Base-by-base conservation (phyloP, 2,329 filamentous ascomycete genomes). In the Laburnicola sp. region DNA sequence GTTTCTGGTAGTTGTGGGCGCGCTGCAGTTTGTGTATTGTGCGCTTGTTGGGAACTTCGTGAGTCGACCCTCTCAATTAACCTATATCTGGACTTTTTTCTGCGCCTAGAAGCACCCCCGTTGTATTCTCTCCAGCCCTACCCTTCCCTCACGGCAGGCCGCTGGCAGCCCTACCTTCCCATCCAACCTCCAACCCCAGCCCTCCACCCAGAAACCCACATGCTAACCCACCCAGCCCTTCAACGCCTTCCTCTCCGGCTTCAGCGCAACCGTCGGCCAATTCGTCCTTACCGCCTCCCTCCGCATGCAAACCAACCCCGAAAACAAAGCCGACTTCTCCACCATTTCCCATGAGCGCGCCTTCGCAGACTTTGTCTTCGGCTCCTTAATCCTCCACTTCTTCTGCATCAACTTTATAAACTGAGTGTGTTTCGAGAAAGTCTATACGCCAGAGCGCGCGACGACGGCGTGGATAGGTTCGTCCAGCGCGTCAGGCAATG, bases 401-500 rank as follows among this genome's bases (percentile, higher is more conserved):
- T 99, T 99, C 82, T 97, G 92, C 77, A 86, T 97, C 73, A 99
- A 99, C 82, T 99, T 99, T 76, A 97, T 99, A 80, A 99, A 99
- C 82, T 99, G 81, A 80, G 63, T n/a, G 43, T 39, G 37, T 3
- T 9, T 9, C 16, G 6, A 30, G 38, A 23, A 7, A 16, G 16
- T 16, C 16, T 16, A 16, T 16, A 16, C 16, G 16, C 16, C 16
- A 37, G 27, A 25, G 36, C 16, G 27, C 26, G 25, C 10, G n/a
- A n/a, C 21, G 3, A 10, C 4, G 27, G 16, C 45, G 36, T 30
- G n/a, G 30, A n/a, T 22, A 21, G 5, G 7, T 31, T 23, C 21
- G 36, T 22, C 2, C n/a, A 36, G 10, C 21, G 34, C 10, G 30
- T 7, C 30, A 7, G 30, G 34, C 10, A 36, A n/a, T n/a, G 21